Percentiles rank a stretch among this genome's conserved stretches.
Evolutionary conservation across 2,329 filamentous ascomycete genomes (phyloP).

Genomic region (Westerdykella aurantiaca): DNA sequence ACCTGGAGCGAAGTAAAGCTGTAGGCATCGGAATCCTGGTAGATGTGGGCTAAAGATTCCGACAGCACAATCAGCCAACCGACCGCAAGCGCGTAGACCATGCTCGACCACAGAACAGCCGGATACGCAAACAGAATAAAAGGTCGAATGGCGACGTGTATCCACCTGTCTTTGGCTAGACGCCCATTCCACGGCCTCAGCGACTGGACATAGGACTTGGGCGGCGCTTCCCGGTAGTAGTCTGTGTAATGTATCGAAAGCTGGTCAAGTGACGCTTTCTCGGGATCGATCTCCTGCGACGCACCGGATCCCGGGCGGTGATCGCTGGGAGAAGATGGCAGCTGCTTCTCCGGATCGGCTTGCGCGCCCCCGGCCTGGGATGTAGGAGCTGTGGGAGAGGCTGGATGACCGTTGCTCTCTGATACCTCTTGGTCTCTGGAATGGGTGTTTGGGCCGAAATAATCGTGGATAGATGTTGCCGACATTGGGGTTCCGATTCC

Average conservation of each 20-base stretch:
- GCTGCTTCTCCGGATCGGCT: slow-evolving; percentile 3
- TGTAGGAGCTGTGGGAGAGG: too few species aligned
- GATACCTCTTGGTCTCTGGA: neutral
- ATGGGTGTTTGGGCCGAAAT: neutral
- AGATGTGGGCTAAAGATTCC: slow-evolving; percentile 78
- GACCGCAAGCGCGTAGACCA: slow-evolving; percentile 80
- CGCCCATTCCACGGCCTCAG: slow-evolving; percentile 74
- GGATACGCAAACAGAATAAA: slow-evolving; percentile 87
- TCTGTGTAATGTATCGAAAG: slow-evolving; percentile 58
- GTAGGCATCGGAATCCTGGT: slow-evolving; percentile 63
- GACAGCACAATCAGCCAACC: slow-evolving; percentile 96
- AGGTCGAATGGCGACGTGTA: slow-evolving; percentile 69
- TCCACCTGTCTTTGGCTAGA: slow-evolving; percentile 71
- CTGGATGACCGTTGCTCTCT: neutral
- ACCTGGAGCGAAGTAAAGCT: slow-evolving; percentile 75
- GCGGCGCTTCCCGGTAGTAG: slow-evolving; percentile 59
- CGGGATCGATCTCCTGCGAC: slow-evolving; percentile 1
- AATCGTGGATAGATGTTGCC: neutral
- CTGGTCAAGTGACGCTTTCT: slow-evolving; percentile 10
- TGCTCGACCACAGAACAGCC: slow-evolving; percentile 78
- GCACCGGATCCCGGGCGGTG: neutral
- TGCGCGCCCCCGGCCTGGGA: neutral
- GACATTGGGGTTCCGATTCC: neutral
- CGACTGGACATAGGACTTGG: slow-evolving; percentile 66
- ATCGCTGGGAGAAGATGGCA: neutral